Evolutionary conservation across 2,329 filamentous ascomycete species (phyloP), one percentile per base, ranked within the genome.

Genomic region (Paecilomyces sp.): DNA sequence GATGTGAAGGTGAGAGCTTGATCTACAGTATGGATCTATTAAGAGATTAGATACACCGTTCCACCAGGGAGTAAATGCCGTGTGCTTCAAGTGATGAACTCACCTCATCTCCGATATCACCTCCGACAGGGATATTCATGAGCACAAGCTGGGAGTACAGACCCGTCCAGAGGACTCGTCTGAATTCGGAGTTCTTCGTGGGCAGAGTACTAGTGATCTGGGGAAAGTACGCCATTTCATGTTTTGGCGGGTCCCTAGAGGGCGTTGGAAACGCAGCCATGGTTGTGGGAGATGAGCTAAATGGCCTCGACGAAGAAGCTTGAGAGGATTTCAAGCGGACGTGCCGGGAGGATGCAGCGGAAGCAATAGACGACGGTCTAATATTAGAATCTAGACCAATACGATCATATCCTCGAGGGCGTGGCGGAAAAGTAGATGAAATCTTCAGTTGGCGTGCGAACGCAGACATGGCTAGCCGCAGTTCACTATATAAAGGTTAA

Each of bases 81-180:
- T 15, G 15, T 47, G 15, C 15, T 8, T 6, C 9, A 13, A 13
- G 30, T 8, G 28, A 1, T 28, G 11, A 12, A n/a, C 54, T 55
- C 30, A 86, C 85, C 73, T 88, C 85, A 57, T 88, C 85, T n/a
- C 85, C 84, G 64, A 88, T 88, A 31, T 88, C 85, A 2, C 85
- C 85, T 13, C 79, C 80, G 0, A 85, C 81, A 0, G 85, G 85
- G 0, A 88, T 79, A 52, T 84, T 85, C 85, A 88, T 88, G 0
- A 85, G 78, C 0, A 88, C 85, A 8, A 88, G 71, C 70, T 88
- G 85, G 11, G 79, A 80, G 69, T 87, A 87, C 6, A 88, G 72
- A 0, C 85, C 85, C 1, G 85, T 88, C 71, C 82, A 85, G 13
- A 88, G 71, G 24, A 88, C 84, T 34, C 82, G 83, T 3, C 85